These are phyloP conservation scores for Ustilago cynodontis DNA, from an alignment of 1,284 basidiomycete species.

Conservation along the genomic window DNA sequence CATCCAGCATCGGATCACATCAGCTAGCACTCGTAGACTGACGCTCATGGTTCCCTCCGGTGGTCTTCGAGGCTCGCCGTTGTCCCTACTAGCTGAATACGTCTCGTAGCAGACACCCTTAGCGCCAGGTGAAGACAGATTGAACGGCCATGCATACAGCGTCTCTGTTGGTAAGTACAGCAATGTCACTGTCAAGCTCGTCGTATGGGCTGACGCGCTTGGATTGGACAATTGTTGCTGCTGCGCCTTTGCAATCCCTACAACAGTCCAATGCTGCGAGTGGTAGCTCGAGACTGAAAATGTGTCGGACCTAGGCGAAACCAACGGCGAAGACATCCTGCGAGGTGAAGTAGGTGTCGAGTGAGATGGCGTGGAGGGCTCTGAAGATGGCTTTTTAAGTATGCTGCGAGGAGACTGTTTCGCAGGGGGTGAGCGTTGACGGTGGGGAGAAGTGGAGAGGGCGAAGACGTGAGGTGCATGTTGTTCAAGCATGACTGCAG, in stretches of 20 bases:
- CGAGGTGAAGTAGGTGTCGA: conserved; percentile 4
- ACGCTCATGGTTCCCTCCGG: conserved; percentile 43
- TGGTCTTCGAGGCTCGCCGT: conserved; percentile 16
- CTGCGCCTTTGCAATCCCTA: conserved; percentile 23
- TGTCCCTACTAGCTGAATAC: not conserved
- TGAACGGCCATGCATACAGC: conserved; percentile 46
- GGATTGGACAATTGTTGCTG: conserved; percentile 10
- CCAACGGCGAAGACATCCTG: conserved; percentile 8
- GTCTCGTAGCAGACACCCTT: conserved; percentile 47
- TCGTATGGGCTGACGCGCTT: not conserved
- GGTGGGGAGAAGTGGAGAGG: conserved; percentile 17
- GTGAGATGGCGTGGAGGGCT: conserved; percentile 6
- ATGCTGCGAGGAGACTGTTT: conserved; percentile 29
- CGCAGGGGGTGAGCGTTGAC: not conserved
- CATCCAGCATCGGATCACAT: conserved; percentile 46
- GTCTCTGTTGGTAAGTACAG: conserved; percentile 36
- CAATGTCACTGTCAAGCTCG: conserved; percentile 31
- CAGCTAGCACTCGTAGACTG: conserved; percentile 35
- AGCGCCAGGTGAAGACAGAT: conserved; percentile 25
- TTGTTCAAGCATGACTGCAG: conserved; percentile 24
- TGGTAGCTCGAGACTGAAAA: conserved; percentile 14
- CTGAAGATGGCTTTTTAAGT: conserved; percentile 27
- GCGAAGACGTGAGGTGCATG: conserved; percentile 20
- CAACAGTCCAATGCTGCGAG: conserved; percentile 24
- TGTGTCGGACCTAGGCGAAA: conserved; percentile 5